phyloP scores from a whole-genome alignment of 2,329 filamentous ascomycete genomes.

The Sporothrix mexicana region DNA sequence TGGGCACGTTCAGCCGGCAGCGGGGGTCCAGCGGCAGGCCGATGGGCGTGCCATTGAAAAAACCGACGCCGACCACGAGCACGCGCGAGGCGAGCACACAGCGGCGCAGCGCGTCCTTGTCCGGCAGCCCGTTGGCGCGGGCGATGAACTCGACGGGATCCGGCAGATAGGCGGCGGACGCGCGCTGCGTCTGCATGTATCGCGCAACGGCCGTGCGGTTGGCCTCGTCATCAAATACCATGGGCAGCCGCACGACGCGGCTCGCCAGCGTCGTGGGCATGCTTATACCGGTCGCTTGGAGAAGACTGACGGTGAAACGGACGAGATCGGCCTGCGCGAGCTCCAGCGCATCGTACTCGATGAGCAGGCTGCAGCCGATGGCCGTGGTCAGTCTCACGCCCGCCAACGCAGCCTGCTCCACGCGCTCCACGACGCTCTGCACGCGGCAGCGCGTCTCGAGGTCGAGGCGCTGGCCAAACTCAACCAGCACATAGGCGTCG shows the following conservation, averaged over 20 bases:
- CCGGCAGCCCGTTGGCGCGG: slow-evolving; percentile 42
- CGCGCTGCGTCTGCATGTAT: slow-evolving; percentile 63
- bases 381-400: no score
- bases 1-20: slow-evolving; percentile 40
- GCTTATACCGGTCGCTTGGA: no score
- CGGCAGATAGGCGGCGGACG: slow-evolving; percentile 62
- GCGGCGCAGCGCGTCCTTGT: slow-evolving; percentile 40
- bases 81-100: slow-evolving; percentile 39
- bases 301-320: no score
- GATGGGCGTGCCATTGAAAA: slow-evolving; percentile 39
- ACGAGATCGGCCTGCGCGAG: neutral
- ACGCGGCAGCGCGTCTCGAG: neutral
- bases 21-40: slow-evolving; percentile 40
- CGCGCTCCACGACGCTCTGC: neutral
- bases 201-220: slow-evolving; percentile 55
- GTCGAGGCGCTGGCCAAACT: neutral
- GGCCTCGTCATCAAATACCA: slow-evolving; percentile 40
- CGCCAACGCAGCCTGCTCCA: no score
- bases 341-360: neutral
- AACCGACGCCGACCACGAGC: slow-evolving; percentile 42
- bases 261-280: neutral
- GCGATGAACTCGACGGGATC: slow-evolving; percentile 49
- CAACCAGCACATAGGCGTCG: no score
- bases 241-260: slow-evolving; percentile 40
- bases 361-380: neutral